Conservation (phyloP, 2,329 filamentous ascomycete species). For the Chaetomium globosum region DNA sequence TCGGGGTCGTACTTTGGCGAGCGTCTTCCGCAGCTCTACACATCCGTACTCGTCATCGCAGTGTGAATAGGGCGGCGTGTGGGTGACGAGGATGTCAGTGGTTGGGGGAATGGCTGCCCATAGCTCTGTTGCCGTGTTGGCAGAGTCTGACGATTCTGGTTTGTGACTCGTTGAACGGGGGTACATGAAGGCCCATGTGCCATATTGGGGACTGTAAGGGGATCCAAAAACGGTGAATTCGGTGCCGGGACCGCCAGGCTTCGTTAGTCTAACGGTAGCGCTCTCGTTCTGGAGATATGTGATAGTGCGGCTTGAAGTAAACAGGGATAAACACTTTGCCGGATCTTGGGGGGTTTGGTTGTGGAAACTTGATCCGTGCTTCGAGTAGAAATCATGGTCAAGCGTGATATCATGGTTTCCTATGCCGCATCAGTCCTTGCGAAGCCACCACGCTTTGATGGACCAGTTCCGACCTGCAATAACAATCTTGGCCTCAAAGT, state of each 20-base stretch:
- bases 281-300: slow-evolving; percentile 66
- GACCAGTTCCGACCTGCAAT: slow-evolving; percentile 66
- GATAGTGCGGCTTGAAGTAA: slow-evolving; percentile 58
- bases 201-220: slow-evolving; percentile 61
- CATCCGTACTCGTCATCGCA: slow-evolving; percentile 64
- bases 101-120: slow-evolving; percentile 66
- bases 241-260: slow-evolving; percentile 58
- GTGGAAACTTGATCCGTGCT: slow-evolving; percentile 58
- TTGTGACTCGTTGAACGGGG: slow-evolving; percentile 34
- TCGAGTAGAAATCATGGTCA: slow-evolving; percentile 62
- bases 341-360: slow-evolving; percentile 58
- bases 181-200: slow-evolving; percentile 71
- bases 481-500: slow-evolving; percentile 71
- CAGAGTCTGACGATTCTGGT: neutral
- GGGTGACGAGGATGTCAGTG: slow-evolving; percentile 69
- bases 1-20: slow-evolving; percentile 64
- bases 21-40: slow-evolving; percentile 56
- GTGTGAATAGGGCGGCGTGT: slow-evolving; percentile 66
- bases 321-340: slow-evolving; percentile 55
- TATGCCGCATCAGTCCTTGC: slow-evolving; percentile 39
- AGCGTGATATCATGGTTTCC: slow-evolving; percentile 78
- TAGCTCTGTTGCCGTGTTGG: slow-evolving; percentile 40
- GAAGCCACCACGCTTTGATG: too few relatives aligned
- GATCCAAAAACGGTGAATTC: slow-evolving; percentile 71
- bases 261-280: slow-evolving; percentile 56